Conservation (phyloP, 192 early-diverging fungal species). For the Rhizophagus clarus region DNA sequence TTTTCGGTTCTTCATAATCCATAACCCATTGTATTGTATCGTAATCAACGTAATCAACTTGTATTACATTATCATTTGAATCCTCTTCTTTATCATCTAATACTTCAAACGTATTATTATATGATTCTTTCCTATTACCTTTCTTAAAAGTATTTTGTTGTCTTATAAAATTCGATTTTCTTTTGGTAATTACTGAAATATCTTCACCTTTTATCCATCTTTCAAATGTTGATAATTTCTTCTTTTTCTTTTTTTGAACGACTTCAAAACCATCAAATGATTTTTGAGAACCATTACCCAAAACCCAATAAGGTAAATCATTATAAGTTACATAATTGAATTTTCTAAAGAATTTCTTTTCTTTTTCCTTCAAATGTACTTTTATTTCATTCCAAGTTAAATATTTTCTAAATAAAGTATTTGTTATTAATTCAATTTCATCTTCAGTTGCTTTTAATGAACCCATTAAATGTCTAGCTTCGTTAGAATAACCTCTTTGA, state of each 20-base stretch:
- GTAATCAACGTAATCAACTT: not conserved
- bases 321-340: not conserved
- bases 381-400: conserved; percentile 32
- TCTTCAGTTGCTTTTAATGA: conserved; percentile 5
- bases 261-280: no score
- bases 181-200: not conserved
- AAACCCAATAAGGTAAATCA: not conserved
- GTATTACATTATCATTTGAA: no score
- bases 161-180: not conserved
- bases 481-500: no score
- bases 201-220: not conserved
- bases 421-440: conserved; percentile 20
- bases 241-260: not conserved
- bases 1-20: not conserved
- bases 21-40: not conserved
- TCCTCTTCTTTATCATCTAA: no score
- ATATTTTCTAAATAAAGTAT: not conserved
- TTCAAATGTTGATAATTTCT: not conserved
- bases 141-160: not conserved
- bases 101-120: no score
- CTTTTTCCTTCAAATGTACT: not conserved
- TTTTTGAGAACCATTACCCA: not conserved
- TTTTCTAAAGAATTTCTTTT: conserved; percentile 11
- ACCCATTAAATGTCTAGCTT: not conserved
- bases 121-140: not conserved